These are phyloP conservation scores for Amaranthus palmeri DNA, from an alignment of 148 eudicot species.

Conservation along the genomic window DNA sequence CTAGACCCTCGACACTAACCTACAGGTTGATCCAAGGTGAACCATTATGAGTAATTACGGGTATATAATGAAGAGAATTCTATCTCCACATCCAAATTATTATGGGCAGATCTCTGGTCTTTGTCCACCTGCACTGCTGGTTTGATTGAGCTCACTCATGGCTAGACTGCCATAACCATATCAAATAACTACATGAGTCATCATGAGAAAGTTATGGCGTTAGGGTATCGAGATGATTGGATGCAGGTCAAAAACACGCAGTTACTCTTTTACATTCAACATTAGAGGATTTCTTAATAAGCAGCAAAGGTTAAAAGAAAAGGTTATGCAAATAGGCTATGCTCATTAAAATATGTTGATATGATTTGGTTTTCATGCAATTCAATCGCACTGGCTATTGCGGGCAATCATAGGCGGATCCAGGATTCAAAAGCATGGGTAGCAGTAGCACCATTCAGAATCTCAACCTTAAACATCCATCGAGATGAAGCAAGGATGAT, in stretches of 20 bases:
- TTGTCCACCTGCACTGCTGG: conserved; percentile 40
- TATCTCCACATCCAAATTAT: too few relatives aligned
- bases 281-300: conserved; percentile 45
- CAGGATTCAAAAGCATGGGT: too few relatives aligned
- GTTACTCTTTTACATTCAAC: conserved; percentile 51
- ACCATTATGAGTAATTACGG: conserved; percentile 41
- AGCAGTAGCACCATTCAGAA: too few relatives aligned
- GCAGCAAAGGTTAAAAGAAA: conserved; percentile 44
- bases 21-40: conserved; percentile 35
- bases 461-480: neutral
- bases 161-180: conserved; percentile 40
- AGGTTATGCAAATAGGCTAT: too few relatives aligned
- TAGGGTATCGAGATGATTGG: conserved; percentile 40
- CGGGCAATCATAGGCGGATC: too few relatives aligned
- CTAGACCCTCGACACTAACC: conserved; percentile 37
- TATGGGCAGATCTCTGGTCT: too few relatives aligned
- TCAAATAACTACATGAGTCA: conserved; percentile 44
- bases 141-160: conserved; percentile 39
- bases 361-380: conserved; percentile 22
- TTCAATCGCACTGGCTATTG: neutral
- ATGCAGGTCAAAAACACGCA: conserved; percentile 38
- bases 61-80: too few relatives aligned
- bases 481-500: neutral
- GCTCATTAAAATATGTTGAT: neutral
- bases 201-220: conserved; percentile 56